Base-by-base conservation (phyloP, 2,329 filamentous ascomycete genomes). In the Trichothecium sympodiale region DNA sequence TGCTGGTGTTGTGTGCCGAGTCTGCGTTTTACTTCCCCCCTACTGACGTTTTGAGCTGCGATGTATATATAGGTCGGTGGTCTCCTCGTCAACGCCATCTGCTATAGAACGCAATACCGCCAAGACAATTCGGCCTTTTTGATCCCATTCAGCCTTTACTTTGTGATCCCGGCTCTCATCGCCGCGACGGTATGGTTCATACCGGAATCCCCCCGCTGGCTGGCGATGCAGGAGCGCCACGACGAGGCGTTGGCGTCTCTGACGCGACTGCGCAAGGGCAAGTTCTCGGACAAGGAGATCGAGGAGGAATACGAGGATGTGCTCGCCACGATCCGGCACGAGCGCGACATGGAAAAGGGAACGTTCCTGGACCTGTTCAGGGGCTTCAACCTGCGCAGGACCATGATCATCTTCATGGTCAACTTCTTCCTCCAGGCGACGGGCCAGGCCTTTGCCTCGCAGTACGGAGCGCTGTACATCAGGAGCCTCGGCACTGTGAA, bases 91-190 rank as follows among this genome's bases (percentile, higher is more conserved):
- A 38, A 41, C 18, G 33, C 37, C 2, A 40, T 52, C 36, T 46
- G 52, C 52, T 35, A 47, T 44, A 28, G 56, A 42, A 53, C 52
- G 36, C 36, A 49, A 44, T 25, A 49, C 4, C 28, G 55, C n/a
- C 17, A 39, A 5, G 47, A 43, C 14, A 48, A 56, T 33, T 42
- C 41, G 3, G 48, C 56, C 1, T 62, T 49, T 49, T 41, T 46
- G 8, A 57, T 60, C 31, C 58, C 56, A 0, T 42, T 53, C 3
- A 55, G 56, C 0, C 42, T 57, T 0, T 57, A 55, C 54, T 45
- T 49, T 34, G 37, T 59, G 12, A 42, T 59, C 3, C 55, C 57
- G 2, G 37, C 42, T 9, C 49, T 57, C 17, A 39, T 59, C 7
- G 33, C 46, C 2, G 36, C 18, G 15, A 31, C 39, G 10, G 47